These are phyloP conservation scores for Ogataea haglerorum DNA, from an alignment of 805 yeast species.

Conservation along the genomic window DNA sequence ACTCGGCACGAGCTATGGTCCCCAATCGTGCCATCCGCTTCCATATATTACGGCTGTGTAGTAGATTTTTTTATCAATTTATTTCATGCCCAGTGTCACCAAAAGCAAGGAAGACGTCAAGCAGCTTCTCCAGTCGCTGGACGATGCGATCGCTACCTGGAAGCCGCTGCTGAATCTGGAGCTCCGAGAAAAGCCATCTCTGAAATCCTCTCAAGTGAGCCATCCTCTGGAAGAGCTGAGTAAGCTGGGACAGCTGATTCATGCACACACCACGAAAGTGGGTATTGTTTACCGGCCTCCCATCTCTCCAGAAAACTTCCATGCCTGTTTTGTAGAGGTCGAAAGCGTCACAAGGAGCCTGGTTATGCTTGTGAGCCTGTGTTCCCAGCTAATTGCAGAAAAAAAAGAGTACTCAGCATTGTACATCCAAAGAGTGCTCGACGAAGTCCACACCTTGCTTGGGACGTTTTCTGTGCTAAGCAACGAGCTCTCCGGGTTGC, in stretches of 20 bases:
- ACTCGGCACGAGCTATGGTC: too few relatives aligned
- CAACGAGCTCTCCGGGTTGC: constrained; percentile 17
- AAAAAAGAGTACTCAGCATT: constrained; percentile 30
- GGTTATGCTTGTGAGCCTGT: constrained; percentile 44
- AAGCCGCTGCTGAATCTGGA: constrained; percentile 7
- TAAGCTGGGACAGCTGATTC: constrained; percentile 57
- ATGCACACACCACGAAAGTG: constrained; percentile 75
- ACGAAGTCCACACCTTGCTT: constrained; percentile 19
- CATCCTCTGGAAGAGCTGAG: constrained; percentile 53
- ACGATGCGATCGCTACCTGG: constrained; percentile 22
- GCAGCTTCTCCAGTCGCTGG: constrained; percentile 18
- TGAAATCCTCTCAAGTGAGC: constrained; percentile 29
- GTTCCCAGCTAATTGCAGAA: constrained; percentile 39
- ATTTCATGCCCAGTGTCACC: constrained; percentile 6
- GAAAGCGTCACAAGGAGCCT: constrained; percentile 43
- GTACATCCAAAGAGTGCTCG: constrained; percentile 32
- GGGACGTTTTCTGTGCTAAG: constrained; percentile 17
- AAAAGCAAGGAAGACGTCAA: constrained; percentile 16
- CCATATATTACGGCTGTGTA: neutral
- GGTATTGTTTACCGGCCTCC: constrained; percentile 69
- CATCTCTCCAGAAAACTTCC: constrained; percentile 35
- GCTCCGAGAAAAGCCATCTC: neutral
- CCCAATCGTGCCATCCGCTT: neutral
- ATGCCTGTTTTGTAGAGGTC: constrained; percentile 48
- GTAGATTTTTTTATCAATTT: neutral